Evolutionary conservation across 2,329 filamentous ascomycete species (phyloP).

Genomic region (Colletotrichum zoysiae): DNA sequence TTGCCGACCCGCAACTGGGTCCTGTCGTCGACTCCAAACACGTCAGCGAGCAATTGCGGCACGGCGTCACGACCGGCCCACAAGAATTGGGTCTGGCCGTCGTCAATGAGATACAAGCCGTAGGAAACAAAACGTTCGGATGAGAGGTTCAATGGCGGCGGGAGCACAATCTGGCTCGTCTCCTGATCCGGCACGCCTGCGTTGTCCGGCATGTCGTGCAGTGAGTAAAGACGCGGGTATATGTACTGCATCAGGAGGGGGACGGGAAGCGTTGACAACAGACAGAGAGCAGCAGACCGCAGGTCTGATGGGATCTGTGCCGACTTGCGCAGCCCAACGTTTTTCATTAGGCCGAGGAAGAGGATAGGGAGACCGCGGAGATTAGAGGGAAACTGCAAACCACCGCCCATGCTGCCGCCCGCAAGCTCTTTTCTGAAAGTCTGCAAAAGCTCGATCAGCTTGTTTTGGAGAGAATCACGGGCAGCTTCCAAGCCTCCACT

Average conservation of each 20-base stretch:
- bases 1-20: constrained; percentile 92
- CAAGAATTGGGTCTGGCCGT: constrained; percentile 96
- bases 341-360: constrained; percentile 96
- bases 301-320: constrained; percentile 95
- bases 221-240: constrained; percentile 84
- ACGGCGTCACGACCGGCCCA: constrained; percentile 96
- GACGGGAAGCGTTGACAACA: constrained; percentile 92
- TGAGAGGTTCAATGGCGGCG: constrained; percentile 85
- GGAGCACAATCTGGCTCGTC: constrained; percentile 90
- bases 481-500: constrained; percentile 90
- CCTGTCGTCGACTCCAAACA: constrained; percentile 89
- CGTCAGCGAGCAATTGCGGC: constrained; percentile 86
- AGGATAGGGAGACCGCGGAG: constrained; percentile 88
- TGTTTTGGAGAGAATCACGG: constrained; percentile 89
- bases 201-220: constrained; percentile 96
- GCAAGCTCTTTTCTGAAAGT: constrained; percentile 98
- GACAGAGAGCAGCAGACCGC: constrained; percentile 89
- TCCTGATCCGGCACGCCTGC: constrained; percentile 87
- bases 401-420: constrained; percentile 94
- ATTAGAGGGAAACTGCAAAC: constrained; percentile 94
- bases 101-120: constrained; percentile 95
- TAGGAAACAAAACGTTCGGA: constrained; percentile 90
- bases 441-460: constrained; percentile 90
- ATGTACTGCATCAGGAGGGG: constrained; percentile 95
- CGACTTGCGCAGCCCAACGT: constrained; percentile 92